Base-by-base conservation (phyloP, 257 asterid genomes). In the Salvia miltiorrhiza region DNA sequence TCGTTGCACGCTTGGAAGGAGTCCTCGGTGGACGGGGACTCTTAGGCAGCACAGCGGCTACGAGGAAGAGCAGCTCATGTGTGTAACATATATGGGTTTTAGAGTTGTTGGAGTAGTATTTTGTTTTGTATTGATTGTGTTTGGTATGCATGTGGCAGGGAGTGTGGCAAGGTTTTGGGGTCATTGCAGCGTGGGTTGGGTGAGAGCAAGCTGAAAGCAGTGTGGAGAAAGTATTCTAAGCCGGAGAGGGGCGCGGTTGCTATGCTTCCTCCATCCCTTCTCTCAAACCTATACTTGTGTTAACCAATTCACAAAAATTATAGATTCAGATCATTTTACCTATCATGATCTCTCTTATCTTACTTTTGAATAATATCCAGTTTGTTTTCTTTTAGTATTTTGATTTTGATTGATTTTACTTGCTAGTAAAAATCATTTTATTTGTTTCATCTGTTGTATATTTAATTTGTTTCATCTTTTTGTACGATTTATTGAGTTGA, bases 1-100 rank as follows among this genome's bases (percentile, higher is more conserved):
- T 3, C 88, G 97, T 12, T 78, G 84, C 83, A 86, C 93, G 2
- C 88, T 92, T 26, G 62, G 72, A 24, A 79, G 70, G 87, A 67
- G 45, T 12, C 89, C 95, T 4, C n/a, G 39, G 0, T 92, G 97
- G 98, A 85, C 87, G 0, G 85, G 76, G 50, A 92, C 97, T 13
- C 78, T 92, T 72, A 84, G 80, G 79, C 92, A 86, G 79, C 84
- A 89, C 21, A 92, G 88, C 0, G 88, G 98, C 60, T 87, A 84
- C 68, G 19, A 70, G 0, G 89, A 86, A 48, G 85, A 87, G 60
- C 79, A 91, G 76, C 68, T 91, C 23, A 75, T 45, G 97, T 86
- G 79, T 20, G 76, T 70, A n/a, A n/a, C n/a, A 45, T 13, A n/a
- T 40, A 53, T 16, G 40, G 7, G 40, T 10, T 9, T 17, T 32